Base-by-base conservation (phyloP, 768 basidiomycete genomes). In the Cystobasidium onofrii region DNA sequence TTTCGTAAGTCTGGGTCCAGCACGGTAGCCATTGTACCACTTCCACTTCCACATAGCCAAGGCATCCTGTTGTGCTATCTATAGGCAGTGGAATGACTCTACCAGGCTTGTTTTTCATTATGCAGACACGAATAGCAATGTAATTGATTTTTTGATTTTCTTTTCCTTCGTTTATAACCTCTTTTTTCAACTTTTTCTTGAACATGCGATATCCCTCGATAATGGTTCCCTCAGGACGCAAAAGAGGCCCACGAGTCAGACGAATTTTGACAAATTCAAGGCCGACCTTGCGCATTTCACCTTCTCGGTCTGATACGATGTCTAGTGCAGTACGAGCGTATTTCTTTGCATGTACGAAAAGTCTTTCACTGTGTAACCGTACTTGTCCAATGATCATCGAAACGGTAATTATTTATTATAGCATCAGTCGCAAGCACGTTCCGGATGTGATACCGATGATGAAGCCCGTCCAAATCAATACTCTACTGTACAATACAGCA, bases 1-100 rank as follows among this genome's bases (percentile, higher is more conserved):
- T 71, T 29, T 71, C 69, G 33, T 71, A 52, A 71, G 27, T 57
- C 52, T n/a, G 9, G 9, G 9, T 50, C n/a, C 3, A 50, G 12
- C 46, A 20, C 20, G 39, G 39, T 39, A 39, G 39, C 39, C 39
- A 6, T 39, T 39, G 39, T 39, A 39, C 15, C 39, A 15, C 39
- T 15, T 39, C n/a, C n/a, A n/a, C n/a, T n/a, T n/a, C n/a, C n/a
- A n/a, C n/a, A n/a, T n/a, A n/a, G n/a, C 41, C 7, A 43, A 18
- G 7, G 18, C 41, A 43, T 43, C 18, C 46, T 50, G 46, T 50
- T 50, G 46, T 50, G 41, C 18, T 43, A 43, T 43, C 41, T 39
- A 6, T 54, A n/a, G 7, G 20, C 57, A 60, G n/a, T n/a, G n/a
- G 27, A 29, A 23, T 7, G 20, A 60, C 23, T 15, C 33, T n/a